These are phyloP conservation scores for Scutellaria barbata DNA, from an alignment of 257 asterid genomes.

Conservation along the genomic window DNA sequence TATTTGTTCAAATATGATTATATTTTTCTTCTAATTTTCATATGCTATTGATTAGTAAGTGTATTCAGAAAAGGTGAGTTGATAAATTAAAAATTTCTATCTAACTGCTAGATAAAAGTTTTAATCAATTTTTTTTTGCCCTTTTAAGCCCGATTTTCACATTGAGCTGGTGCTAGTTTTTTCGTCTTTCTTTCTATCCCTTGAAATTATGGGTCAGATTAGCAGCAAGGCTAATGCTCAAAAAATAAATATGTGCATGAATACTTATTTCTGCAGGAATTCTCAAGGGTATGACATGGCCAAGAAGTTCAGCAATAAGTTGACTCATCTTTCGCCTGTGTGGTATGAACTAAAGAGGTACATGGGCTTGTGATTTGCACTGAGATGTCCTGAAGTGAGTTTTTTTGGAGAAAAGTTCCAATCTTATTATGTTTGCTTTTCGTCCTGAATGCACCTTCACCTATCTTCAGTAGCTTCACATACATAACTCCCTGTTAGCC, in stretches of 20 bases:
- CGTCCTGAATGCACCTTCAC: not conserved
- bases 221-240: not conserved
- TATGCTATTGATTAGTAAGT: not conserved
- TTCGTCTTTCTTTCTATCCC: not conserved
- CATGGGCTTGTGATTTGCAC: conserved; percentile 28
- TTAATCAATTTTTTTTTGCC: no score
- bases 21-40: not conserved
- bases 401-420: not conserved
- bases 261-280: conserved; percentile 64
- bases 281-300: conserved; percentile 88
- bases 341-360: conserved; percentile 97
- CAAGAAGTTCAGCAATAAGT: conserved; percentile 75
- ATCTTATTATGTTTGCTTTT: conserved; percentile 15
- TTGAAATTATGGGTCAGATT: not conserved
- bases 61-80: not conserved
- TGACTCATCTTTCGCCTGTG: conserved; percentile 90
- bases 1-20: not conserved
- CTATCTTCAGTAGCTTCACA: conserved; percentile 6
- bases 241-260: not conserved
- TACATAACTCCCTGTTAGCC: conserved; percentile 2
- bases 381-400: conserved; percentile 6
- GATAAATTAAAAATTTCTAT: no score
- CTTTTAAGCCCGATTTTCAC: not conserved
- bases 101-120: no score
- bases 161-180: conserved; percentile 20